Percentiles rank a stretch among this genome's conserved stretches.
phyloP scores from a whole-genome alignment of 1,139 yeast species.

The Lodderomyces margitis region DNA sequence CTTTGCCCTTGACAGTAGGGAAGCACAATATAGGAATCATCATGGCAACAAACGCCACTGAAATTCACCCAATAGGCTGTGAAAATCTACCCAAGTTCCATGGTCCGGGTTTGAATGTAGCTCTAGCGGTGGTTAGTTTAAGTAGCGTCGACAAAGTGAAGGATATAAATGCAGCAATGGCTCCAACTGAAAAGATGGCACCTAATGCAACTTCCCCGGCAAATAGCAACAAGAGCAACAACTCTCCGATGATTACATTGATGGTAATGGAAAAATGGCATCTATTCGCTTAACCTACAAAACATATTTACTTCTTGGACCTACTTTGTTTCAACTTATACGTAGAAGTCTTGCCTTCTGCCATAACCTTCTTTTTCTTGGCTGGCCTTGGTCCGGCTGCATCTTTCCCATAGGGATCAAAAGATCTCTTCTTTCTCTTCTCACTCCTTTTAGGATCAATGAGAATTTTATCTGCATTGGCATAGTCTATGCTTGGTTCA shows the following conservation, averaged over 20 bases:
- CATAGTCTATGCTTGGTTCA: constrained; percentile 43
- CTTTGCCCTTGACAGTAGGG: constrained; percentile 41
- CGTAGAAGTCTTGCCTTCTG: constrained; percentile 49
- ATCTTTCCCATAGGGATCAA: constrained; percentile 57
- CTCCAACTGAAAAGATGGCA: constrained; percentile 76
- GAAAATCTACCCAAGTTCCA: constrained; percentile 64
- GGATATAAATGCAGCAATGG: constrained; percentile 69
- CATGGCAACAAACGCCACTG: constrained; percentile 47
- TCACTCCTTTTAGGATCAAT: constrained; percentile 23
- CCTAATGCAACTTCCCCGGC: constrained; percentile 70
- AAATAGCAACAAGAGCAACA: constrained; percentile 57
- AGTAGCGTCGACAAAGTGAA: constrained; percentile 67
- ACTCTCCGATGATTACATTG: constrained; percentile 56
- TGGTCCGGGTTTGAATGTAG: constrained; percentile 63
- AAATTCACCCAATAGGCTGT: constrained; percentile 39
- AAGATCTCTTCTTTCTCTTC: constrained; percentile 41
- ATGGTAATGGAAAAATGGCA: constrained; percentile 34
- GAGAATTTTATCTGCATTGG: constrained; percentile 48
- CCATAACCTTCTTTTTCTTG: constrained; percentile 40
- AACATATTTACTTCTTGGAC: neutral
- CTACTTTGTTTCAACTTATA: constrained; percentile 30
- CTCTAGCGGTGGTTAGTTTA: constrained; percentile 55
- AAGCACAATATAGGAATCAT: constrained; percentile 70
- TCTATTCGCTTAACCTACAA: too few species aligned
- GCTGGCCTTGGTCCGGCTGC: constrained; percentile 52